Evolutionary conservation across 495 filamentous ascomycete species (phyloP).

Genomic region (Trichoderma asperelloides): DNA sequence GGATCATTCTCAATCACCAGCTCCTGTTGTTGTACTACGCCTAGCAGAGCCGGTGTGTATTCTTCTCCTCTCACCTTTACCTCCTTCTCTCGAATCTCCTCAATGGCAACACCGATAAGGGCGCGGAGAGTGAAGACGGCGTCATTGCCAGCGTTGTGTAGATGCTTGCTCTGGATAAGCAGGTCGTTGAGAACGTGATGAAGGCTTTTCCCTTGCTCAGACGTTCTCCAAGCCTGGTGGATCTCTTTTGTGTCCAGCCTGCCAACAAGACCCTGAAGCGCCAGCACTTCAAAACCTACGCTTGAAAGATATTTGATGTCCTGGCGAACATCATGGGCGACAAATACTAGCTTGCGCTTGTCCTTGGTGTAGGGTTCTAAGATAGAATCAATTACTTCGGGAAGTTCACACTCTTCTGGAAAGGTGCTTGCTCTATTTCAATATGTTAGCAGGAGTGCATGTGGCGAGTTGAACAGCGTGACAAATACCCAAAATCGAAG

Average conservation of each 20-base stretch:
- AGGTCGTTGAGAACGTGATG: slow-evolving; percentile 52
- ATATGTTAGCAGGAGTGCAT: slow-evolving; percentile 29
- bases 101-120: slow-evolving; percentile 58
- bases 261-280: slow-evolving; percentile 43
- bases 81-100: slow-evolving; percentile 15
- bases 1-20: not conserved
- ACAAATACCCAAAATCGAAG: slow-evolving; percentile 64
- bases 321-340: slow-evolving; percentile 60
- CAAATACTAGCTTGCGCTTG: slow-evolving; percentile 58
- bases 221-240: slow-evolving; percentile 48
- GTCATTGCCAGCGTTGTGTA: slow-evolving; percentile 96
- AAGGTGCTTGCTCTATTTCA: slow-evolving; percentile 27
- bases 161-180: slow-evolving; percentile 48
- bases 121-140: slow-evolving; percentile 74
- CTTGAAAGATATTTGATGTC: slow-evolving; percentile 59
- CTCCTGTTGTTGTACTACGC: not conserved
- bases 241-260: slow-evolving; percentile 60
- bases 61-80: not conserved
- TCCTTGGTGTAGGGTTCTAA: slow-evolving; percentile 21
- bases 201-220: slow-evolving; percentile 45
- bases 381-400: slow-evolving; percentile 16
- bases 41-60: not conserved
- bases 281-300: slow-evolving; percentile 50
- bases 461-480: slow-evolving; percentile 13
- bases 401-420: slow-evolving; percentile 13